A percentile compares a stretch with the other conserved stretches of the same genome.
phyloP scores from a whole-genome alignment of 768 basidiomycete species.

The Strobilomyces dryophilus region DNA sequence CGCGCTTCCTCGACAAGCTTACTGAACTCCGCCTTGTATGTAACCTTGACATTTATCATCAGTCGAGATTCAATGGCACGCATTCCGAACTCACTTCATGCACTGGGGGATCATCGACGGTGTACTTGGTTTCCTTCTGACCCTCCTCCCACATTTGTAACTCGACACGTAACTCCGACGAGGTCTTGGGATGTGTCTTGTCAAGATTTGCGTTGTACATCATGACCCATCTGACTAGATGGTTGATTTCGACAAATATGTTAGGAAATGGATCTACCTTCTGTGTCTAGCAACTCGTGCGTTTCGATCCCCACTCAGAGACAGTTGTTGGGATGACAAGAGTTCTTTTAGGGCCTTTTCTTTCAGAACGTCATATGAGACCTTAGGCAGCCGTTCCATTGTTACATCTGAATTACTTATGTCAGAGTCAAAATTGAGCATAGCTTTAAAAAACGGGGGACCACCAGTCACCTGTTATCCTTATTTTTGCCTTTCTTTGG shows the following conservation, averaged over 20 bases:
- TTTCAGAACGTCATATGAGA: slow-evolving; percentile 60
- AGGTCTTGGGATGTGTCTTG: slow-evolving; percentile 47
- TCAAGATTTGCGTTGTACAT: slow-evolving; percentile 71
- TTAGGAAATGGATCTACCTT: slow-evolving; percentile 35
- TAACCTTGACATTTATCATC: slow-evolving; percentile 5
- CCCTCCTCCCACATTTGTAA: slow-evolving; percentile 57
- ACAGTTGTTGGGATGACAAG: slow-evolving; percentile 47
- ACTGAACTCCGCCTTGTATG: slow-evolving; percentile 32
- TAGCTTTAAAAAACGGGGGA: neutral
- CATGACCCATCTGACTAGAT: slow-evolving; percentile 55
- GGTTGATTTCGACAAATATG: neutral
- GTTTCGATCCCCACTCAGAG: slow-evolving; percentile 48
- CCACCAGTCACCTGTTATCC: slow-evolving; percentile 23
- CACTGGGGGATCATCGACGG: slow-evolving; percentile 36
- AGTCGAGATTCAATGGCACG: neutral
- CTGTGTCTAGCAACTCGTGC: slow-evolving; percentile 55
- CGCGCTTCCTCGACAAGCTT: slow-evolving; percentile 34
- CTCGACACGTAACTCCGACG: slow-evolving; percentile 46
- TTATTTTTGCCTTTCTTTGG: slow-evolving; percentile 42
- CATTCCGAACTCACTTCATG: slow-evolving; percentile 35
- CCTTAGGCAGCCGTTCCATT: slow-evolving; percentile 52
- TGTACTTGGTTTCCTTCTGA: slow-evolving; percentile 32
- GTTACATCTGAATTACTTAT: slow-evolving; percentile 31
- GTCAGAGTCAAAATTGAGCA: slow-evolving; percentile 18
- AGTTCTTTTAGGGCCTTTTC: slow-evolving; percentile 57